Percentiles rank a stretch among this genome's conserved stretches.
Conservation (phyloP, 306 rosid genomes). For the Sechiopsis laciniata region DNA sequence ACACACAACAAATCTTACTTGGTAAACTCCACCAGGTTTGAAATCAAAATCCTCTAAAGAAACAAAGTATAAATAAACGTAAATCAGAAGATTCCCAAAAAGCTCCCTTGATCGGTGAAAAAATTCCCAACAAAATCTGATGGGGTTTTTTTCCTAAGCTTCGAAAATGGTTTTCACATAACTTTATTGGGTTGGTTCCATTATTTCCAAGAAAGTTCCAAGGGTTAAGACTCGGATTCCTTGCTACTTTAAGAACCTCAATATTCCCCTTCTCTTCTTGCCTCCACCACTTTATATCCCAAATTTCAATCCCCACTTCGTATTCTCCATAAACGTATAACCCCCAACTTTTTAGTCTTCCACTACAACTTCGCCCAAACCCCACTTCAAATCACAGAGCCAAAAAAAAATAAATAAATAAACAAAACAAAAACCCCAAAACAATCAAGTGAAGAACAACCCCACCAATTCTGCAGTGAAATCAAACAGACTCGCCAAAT, state of each 20-base stretch:
- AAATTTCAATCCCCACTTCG: conserved; percentile 12
- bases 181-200: conserved; percentile 5
- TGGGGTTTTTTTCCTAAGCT: neutral
- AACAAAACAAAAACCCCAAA: neutral
- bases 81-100: conserved; percentile 2
- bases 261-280: conserved; percentile 6
- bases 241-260: neutral
- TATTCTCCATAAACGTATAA: neutral
- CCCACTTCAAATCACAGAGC: neutral
- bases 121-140: conserved; percentile 2
- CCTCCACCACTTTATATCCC: neutral
- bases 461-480: conserved; percentile 9
- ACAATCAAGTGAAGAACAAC: neutral
- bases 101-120: neutral
- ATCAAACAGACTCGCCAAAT: neutral
- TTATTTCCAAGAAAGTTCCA: conserved; percentile 16
- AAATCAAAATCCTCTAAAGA: neutral
- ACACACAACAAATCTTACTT: conserved; percentile 4
- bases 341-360: neutral
- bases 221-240: neutral
- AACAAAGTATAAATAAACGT: neutral
- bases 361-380: neutral
- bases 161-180: neutral
- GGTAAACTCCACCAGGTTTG: conserved; percentile 16
- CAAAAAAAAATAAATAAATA: neutral